Evolutionary conservation across 2,329 filamentous ascomycete genomes (phyloP).

Genomic region (Sarocladium kiliense): DNA sequence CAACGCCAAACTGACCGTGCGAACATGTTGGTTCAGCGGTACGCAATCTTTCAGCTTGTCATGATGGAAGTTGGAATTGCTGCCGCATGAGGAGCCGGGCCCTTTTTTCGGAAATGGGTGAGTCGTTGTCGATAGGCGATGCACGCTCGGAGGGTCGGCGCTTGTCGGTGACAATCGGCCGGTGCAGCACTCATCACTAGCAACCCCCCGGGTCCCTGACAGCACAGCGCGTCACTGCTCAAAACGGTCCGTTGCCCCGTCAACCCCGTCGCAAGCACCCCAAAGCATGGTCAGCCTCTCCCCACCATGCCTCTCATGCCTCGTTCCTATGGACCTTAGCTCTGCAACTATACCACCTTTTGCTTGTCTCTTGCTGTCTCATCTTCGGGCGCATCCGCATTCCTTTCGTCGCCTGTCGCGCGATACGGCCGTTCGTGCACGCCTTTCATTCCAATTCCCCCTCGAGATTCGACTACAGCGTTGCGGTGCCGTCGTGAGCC

Average conservation of each 20-base stretch:
- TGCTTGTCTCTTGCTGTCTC: neutral
- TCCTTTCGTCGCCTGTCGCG: neutral
- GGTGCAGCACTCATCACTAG: no score
- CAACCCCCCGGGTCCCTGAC: neutral
- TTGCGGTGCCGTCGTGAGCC: neutral
- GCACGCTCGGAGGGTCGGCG: neutral
- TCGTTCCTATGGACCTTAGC: slow-evolving; percentile 1
- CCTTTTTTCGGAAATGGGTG: neutral
- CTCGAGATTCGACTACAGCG: neutral
- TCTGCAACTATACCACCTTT: slow-evolving; percentile 1
- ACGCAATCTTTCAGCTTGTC: neutral
- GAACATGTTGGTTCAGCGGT: neutral
- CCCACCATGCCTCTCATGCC: neutral
- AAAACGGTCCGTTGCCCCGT: neutral
- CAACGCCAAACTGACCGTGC: slow-evolving; percentile 7
- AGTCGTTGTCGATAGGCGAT: slow-evolving; percentile 6
- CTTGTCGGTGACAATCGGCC: neutral
- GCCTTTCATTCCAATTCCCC: no score
- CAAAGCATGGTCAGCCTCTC: neutral
- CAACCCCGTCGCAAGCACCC: neutral
- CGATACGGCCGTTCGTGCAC: neutral
- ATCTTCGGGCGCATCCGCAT: slow-evolving; percentile 1
- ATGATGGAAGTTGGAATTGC: neutral
- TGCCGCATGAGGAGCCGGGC: neutral
- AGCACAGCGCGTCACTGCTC: neutral